These are phyloP conservation scores for Nicotiana obtusifolia DNA, from an alignment of 257 asterid genomes.

Conservation along the genomic window DNA sequence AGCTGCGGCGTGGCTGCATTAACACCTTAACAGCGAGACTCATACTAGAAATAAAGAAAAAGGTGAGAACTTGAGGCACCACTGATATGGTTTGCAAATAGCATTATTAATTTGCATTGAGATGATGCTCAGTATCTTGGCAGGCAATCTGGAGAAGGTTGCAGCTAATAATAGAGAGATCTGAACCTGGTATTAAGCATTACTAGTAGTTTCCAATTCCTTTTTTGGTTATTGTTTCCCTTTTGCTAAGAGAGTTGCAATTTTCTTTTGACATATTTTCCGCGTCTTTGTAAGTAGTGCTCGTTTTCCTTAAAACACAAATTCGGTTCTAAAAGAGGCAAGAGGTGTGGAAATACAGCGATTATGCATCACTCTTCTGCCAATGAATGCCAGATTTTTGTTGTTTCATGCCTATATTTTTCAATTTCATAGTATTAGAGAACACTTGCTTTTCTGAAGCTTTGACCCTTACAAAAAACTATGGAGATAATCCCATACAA, in stretches of 20 bases:
- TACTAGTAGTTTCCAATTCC: neutral
- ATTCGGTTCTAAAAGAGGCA: neutral
- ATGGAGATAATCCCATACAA: too few species aligned
- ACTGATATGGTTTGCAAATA: neutral
- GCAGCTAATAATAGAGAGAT: constrained; percentile 6
- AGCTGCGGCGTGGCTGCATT: neutral
- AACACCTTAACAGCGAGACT: neutral
- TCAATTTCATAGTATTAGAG: too few species aligned
- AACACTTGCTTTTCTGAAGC: too few species aligned
- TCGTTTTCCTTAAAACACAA: too few species aligned
- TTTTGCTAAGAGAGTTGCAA: neutral
- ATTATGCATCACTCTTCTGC: too few species aligned
- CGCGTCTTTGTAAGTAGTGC: neutral
- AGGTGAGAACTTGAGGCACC: neutral
- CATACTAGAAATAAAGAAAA: neutral
- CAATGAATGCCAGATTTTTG: too few species aligned
- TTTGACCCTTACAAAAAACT: too few species aligned
- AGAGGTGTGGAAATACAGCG: too few species aligned
- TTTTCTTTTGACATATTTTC: too few species aligned
- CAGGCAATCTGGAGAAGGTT: neutral
- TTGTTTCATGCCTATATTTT: too few species aligned
- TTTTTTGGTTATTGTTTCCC: neutral
- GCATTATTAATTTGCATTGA: neutral
- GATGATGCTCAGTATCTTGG: neutral
- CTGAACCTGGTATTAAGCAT: neutral